Evolutionary conservation across 2,329 filamentous ascomycete genomes (phyloP), one percentile per base, ranked within the genome.

Genomic region (Botrytis tulipae): DNA sequence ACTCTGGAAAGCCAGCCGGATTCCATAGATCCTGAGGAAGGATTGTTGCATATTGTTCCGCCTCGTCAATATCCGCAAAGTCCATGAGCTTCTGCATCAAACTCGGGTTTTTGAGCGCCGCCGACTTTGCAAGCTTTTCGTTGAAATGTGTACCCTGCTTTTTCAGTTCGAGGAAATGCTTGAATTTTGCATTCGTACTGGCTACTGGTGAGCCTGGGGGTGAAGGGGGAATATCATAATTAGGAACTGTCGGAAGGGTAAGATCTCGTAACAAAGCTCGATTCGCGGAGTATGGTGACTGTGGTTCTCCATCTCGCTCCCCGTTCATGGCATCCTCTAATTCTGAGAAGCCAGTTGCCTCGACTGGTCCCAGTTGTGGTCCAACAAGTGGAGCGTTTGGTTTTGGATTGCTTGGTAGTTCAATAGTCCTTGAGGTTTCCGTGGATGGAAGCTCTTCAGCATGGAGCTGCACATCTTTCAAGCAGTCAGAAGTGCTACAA

Each of bases 71-170:
- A 5, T 86, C 87, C 22, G 91, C 90, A 83, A 93, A 95, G 37
- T 85, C 86, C 84, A 94, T 86, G 72, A 95, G 84, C 82, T 93
- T 94, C 75, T 92, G 89, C 82, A 90, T 88, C 71, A 95, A 84
- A 60, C 87, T 88, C 3, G 93, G 93, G 79, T 95, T 95, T 70
- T 88, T 88, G 74, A 95, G 84, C 12, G 91, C 89, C 0, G 87
- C 83, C 0, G 91, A 92, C 73, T 87, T 86, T 51, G 91, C 88
- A 14, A 96, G 84, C 75, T 92, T 90, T 78, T 89, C 85, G 81
- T 96, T 95, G 85, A 95, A 95, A 82, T 96, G 93, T 25, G 90
- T 86, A 7, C 91, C 91, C 76, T 91, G 89, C 79, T 89, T 90
- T 83, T 96, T 96, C n/a, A 95, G 86, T 63, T 89, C 86, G 0